Percentiles rank a stretch among this genome's conserved stretches.
phyloP scores from a whole-genome alignment of 169 alveolate species.

The Plasmodium gonderi region DNA sequence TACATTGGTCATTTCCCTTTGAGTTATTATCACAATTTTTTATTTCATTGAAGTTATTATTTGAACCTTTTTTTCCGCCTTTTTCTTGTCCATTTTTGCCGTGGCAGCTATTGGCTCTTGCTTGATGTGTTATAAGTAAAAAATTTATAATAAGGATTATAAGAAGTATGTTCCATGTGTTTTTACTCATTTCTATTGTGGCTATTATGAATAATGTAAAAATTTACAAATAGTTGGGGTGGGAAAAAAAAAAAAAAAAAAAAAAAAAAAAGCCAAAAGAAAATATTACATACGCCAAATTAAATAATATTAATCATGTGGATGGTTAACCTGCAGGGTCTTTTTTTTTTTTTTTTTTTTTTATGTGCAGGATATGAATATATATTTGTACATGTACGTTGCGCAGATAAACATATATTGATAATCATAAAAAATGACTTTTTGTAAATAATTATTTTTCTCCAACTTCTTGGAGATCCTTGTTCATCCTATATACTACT shows the following conservation, averaged over 20 bases:
- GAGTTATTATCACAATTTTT: neutral
- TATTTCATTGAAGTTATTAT: neutral
- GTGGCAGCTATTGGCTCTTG: neutral
- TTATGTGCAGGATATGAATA: neutral
- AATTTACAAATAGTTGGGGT: neutral
- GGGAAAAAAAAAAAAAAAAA: neutral
- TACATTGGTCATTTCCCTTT: neutral
- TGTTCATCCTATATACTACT: neutral
- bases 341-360: neutral
- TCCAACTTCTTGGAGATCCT: neutral
- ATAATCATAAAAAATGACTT: neutral
- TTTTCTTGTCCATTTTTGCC: neutral
- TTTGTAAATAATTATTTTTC: neutral
- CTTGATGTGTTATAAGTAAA: neutral
- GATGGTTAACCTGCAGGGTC: neutral
- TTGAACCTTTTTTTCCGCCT: neutral
- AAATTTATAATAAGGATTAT: constrained; percentile 17
- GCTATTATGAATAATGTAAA: neutral
- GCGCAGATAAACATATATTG: neutral
- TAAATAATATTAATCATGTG: neutral
- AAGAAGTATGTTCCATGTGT: constrained; percentile 3
- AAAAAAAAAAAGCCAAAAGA: neutral
- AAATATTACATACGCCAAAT: neutral
- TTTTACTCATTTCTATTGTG: constrained; percentile 6
- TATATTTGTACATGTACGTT: neutral